Base-by-base conservation (phyloP, 2,329 filamentous ascomycete species). In the Talaromyces sp. region DNA sequence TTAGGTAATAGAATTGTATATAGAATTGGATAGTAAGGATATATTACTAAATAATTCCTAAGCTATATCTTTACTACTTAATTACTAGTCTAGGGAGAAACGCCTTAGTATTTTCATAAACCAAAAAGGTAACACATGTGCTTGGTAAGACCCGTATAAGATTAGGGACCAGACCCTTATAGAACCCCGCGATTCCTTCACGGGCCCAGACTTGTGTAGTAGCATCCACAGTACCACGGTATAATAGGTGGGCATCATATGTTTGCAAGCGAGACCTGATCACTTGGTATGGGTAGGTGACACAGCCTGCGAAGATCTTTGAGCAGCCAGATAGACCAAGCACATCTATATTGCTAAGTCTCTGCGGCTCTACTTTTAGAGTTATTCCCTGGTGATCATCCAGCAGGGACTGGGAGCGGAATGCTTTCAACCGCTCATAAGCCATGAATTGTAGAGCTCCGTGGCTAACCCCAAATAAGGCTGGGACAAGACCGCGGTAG, bases 361-460 rank as follows among this genome's bases (percentile, higher is more conserved):
- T 71, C 9, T 55, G 57, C 16, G 49, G 49, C 22, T 48, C 30
- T 27, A 19, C 16, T 20, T 11, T 35, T 39, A 19, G 29, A 36
- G 49, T 47, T 53, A 63, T 66, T 35, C 63, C 74, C 4, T 10
- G 36, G 57, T 61, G 65, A 62, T 47, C 44, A 40, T 35, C 52
- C 37, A 54, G 27, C 56, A 55, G 39, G 64, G 56, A 63, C n/a
- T 71, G 68, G 1, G 80, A 75, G 54, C 88, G 77, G 61, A 87
- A 85, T 47, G 79, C 78, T 69, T 88, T 88, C 61, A 88, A 74
- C 58, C 82, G 79, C 70, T 99, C 94, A 73, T 99, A 99, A 17
- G 94, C 90, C 74, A 91, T 90, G 71, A 99, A 99, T 72, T 97
- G 94, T 22, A 99, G 87, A 2, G 93, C 92, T 36, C 93, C 93